A percentile compares a stretch with the other conserved stretches of the same genome.
Conservation (phyloP, 2,329 filamentous ascomycete species). For the Bipolaris cookei region DNA sequence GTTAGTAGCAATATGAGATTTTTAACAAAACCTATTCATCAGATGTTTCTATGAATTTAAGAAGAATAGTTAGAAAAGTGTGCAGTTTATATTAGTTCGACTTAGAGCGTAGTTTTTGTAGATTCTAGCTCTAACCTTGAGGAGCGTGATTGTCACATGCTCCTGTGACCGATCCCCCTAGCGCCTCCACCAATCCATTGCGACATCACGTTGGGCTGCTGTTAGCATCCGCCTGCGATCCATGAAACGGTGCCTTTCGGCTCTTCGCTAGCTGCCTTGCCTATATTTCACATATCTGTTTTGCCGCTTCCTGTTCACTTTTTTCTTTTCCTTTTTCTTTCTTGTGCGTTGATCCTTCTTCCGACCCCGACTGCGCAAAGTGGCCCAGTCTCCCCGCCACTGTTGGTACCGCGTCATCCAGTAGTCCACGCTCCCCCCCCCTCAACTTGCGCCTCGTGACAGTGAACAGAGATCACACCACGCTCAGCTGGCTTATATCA, state of each 20-base stretch:
- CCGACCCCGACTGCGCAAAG: background rate
- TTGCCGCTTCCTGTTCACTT: background rate
- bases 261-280: background rate
- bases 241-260: background rate
- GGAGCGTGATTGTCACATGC: too few relatives aligned
- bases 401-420: constrained; percentile 30
- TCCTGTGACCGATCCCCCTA: constrained; percentile 1
- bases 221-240: background rate
- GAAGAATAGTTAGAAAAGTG: too few relatives aligned
- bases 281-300: background rate
- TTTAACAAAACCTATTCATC: too few relatives aligned
- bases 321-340: background rate
- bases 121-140: too few relatives aligned
- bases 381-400: constrained; percentile 12
- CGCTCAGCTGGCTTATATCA: constrained; percentile 13
- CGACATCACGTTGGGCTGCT: constrained; percentile 12
- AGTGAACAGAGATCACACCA: constrained; percentile 6
- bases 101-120: too few relatives aligned
- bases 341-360: background rate
- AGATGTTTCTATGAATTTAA: too few relatives aligned
- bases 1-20: too few relatives aligned
- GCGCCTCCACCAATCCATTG: background rate
- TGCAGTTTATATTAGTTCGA: too few relatives aligned
- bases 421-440: constrained; percentile 5
- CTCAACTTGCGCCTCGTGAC: constrained; percentile 14